These are phyloP conservation scores for Picea glauca DNA, from an alignment of 75 land plant genomes.

Conservation along the genomic window DNA sequence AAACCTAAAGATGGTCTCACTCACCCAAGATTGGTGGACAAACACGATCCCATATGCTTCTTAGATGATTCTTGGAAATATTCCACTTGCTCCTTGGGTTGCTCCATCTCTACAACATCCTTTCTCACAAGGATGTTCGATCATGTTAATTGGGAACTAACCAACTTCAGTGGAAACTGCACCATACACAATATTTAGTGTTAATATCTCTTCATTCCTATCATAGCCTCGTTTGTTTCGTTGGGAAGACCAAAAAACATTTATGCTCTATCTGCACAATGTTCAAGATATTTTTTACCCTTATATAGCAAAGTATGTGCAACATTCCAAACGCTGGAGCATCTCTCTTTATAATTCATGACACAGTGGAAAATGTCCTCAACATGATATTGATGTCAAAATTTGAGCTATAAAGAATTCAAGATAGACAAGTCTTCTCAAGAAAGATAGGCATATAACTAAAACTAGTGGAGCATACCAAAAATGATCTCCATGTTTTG, in stretches of 20 bases:
- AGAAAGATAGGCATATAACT: neutral
- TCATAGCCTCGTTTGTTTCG: too few species aligned
- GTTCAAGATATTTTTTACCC: conserved; percentile 32
- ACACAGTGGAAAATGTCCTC: conserved; percentile 42
- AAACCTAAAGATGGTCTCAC: too few species aligned
- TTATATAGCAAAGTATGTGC: conserved; percentile 19
- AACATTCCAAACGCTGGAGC: conserved; percentile 33
- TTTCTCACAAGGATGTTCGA: too few species aligned
- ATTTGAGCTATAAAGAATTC: conserved; percentile 1
- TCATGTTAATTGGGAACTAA: too few species aligned
- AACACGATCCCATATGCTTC: too few species aligned
- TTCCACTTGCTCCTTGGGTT: too few species aligned
- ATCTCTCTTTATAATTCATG: conserved; percentile 27
- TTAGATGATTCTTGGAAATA: too few species aligned
- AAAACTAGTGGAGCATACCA: conserved; percentile 20
- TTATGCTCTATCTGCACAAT: conserved; percentile 10
- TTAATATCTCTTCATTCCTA: too few species aligned
- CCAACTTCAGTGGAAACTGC: too few species aligned
- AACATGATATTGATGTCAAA: conserved; percentile 29
- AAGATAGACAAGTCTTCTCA: neutral
- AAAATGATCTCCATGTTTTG: conserved; percentile 32
- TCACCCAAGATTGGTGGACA: too few species aligned
- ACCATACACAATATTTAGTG: too few species aligned
- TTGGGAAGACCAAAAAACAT: neutral
- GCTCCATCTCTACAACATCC: too few species aligned